These are phyloP conservation scores for Kandelia obovata DNA, from an alignment of 345 rosid species.

Conservation along the genomic window DNA sequence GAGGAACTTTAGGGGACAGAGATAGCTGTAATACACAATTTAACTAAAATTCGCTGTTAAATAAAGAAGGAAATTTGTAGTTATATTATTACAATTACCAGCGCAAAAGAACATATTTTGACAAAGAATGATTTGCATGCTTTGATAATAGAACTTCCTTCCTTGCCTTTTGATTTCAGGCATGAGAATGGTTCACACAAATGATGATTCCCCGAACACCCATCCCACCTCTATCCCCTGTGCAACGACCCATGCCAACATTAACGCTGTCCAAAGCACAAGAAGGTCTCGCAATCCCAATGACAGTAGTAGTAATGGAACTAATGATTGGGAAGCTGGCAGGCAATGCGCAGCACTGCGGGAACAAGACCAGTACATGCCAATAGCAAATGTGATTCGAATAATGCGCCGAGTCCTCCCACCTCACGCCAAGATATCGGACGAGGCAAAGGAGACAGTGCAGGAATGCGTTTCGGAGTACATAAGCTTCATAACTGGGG, in stretches of 20 bases:
- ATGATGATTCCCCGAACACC: neutral
- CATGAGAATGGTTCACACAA: neutral
- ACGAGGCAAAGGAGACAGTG: constrained; percentile 90
- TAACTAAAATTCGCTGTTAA: too few species aligned
- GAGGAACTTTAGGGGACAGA: too few species aligned
- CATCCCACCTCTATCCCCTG: neutral
- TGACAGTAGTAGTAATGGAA: neutral
- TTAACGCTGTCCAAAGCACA: neutral
- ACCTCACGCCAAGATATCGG: constrained; percentile 86
- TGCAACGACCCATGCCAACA: neutral
- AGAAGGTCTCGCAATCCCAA: neutral
- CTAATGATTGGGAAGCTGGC: neutral
- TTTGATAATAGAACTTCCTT: too few species aligned
- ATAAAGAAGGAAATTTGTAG: too few species aligned
- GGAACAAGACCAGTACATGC: constrained; percentile 95
- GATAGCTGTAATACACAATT: too few species aligned
- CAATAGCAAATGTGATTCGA: constrained; percentile 85
- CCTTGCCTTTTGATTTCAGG: neutral
- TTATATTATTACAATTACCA: too few species aligned
- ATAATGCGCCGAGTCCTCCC: constrained; percentile 92
- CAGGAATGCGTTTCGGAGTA: constrained; percentile 96
- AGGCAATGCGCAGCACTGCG: constrained; percentile 27
- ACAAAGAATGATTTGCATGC: too few species aligned
- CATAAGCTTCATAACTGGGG: constrained; percentile 97
- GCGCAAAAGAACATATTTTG: too few species aligned